These are phyloP conservation scores for Guadua angustifolia DNA, from an alignment of 176 grass and related monocot genomes.

Conservation along the genomic window DNA sequence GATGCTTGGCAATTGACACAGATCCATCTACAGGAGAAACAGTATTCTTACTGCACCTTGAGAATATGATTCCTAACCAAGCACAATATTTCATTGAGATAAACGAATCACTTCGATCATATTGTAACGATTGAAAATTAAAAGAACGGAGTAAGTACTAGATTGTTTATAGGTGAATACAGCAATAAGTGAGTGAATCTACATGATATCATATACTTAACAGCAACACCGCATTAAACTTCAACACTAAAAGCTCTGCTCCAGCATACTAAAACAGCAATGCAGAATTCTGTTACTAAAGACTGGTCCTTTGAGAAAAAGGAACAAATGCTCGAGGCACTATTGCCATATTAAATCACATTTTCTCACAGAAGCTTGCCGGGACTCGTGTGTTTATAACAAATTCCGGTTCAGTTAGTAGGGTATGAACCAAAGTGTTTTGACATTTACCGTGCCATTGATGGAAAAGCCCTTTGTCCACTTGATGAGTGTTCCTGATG, in stretches of 20 bases:
- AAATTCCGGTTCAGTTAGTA: neutral
- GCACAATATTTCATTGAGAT: neutral
- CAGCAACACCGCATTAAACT: neutral
- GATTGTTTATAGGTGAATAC: neutral
- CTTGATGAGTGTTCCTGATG: constrained; percentile 78
- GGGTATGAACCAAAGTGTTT: neutral
- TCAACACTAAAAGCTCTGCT: neutral
- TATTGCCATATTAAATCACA: neutral
- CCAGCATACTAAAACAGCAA: neutral
- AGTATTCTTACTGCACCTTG: neutral
- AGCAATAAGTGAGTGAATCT: neutral
- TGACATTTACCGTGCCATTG: constrained; percentile 53
- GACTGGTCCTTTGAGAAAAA: neutral
- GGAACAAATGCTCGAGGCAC: neutral
- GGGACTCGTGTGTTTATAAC: neutral
- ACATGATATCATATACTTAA: neutral
- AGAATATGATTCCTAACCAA: constrained; percentile 27
- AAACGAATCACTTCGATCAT: neutral
- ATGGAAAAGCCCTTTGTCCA: constrained; percentile 91
- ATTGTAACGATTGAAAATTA: neutral
- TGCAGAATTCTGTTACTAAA: neutral
- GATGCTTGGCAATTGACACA: neutral
- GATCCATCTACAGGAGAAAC: neutral
- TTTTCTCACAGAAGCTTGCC: neutral
- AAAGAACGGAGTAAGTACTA: neutral